Percentiles rank a stretch among this genome's conserved stretches.
phyloP scores from a whole-genome alignment of 768 basidiomycete species.

The Russula olivacea region DNA sequence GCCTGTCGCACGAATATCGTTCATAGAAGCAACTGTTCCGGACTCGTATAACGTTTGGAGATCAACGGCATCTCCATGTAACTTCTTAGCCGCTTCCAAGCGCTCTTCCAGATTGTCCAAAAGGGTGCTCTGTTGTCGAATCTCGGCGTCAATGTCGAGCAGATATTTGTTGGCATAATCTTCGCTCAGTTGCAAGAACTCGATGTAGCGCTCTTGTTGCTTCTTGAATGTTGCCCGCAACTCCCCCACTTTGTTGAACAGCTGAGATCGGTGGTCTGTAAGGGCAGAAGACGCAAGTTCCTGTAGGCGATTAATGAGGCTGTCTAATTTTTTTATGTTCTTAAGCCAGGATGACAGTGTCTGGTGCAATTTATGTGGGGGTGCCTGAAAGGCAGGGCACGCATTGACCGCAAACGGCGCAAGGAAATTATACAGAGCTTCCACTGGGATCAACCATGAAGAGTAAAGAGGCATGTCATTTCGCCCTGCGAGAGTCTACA shows the following conservation, averaged over 20 bases:
- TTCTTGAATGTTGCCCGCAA: not conserved
- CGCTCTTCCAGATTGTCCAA: not conserved
- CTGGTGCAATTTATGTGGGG: no score
- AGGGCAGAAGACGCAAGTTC: not conserved
- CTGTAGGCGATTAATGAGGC: not conserved
- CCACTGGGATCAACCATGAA: no score
- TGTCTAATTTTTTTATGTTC: not conserved
- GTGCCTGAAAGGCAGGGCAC: no score
- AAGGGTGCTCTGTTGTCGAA: not conserved
- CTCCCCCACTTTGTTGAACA: not conserved
- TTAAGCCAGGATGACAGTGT: not conserved
- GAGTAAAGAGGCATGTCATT: no score
- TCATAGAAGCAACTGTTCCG: not conserved
- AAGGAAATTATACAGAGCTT: no score
- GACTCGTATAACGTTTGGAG: not conserved
- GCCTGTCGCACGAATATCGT: not conserved
- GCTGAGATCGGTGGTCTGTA: not conserved
- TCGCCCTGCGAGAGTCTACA: no score
- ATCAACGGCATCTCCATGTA: not conserved
- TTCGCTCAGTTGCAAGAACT: not conserved
- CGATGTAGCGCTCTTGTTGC: not conserved
- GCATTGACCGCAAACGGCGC: no score
- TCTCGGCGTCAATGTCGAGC: not conserved
- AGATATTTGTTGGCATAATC: not conserved
- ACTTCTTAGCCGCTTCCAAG: not conserved